A percentile compares a stretch with the other conserved stretches of the same genome.
Conservation (phyloP, 371 early-diverging fungal genomes). For the Mucor mucedo region DNA sequence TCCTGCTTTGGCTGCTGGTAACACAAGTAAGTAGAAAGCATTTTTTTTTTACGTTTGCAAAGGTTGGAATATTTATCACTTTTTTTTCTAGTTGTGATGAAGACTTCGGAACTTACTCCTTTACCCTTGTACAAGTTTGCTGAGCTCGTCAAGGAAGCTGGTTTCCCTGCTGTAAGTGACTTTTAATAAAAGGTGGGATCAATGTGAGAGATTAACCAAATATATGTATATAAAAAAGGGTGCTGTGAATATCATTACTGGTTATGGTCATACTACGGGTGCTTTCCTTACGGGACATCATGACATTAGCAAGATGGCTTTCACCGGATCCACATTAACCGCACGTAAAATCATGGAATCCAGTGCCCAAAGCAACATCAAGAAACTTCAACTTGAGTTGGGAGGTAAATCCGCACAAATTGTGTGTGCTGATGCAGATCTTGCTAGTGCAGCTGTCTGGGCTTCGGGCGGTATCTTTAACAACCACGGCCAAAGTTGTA, state of each 20-base stretch:
- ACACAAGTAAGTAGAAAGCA: conserved; percentile 43
- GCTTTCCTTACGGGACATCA: conserved; percentile 34
- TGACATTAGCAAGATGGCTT: conserved; percentile 46
- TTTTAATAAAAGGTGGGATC: too few species aligned
- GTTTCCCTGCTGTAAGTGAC: conserved; percentile 45
- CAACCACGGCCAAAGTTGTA: conserved; percentile 89
- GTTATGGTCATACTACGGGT: conserved; percentile 50
- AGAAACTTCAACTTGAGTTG: conserved; percentile 82
- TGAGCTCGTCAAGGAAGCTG: conserved; percentile 50
- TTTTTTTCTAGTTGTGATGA: conserved; percentile 45
- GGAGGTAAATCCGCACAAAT: conserved; percentile 92
- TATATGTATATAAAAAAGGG: conserved; percentile 37
- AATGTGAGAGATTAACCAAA: not conserved
- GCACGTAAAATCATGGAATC: conserved; percentile 76
- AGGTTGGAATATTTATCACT: not conserved
- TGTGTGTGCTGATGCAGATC: conserved; percentile 82
- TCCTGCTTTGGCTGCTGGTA: conserved; percentile 79
- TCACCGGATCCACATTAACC: conserved; percentile 74
- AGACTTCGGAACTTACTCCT: conserved; percentile 61
- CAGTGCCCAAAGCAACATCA: conserved; percentile 71
- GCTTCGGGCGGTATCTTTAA: conserved; percentile 71
- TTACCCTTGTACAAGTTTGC: conserved; percentile 48
- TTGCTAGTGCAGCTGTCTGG: conserved; percentile 73
- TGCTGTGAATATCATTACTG: conserved; percentile 74
- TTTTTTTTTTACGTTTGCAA: not conserved